phyloP scores from a whole-genome alignment of 345 rosid genomes.

The Populus simonii region DNA sequence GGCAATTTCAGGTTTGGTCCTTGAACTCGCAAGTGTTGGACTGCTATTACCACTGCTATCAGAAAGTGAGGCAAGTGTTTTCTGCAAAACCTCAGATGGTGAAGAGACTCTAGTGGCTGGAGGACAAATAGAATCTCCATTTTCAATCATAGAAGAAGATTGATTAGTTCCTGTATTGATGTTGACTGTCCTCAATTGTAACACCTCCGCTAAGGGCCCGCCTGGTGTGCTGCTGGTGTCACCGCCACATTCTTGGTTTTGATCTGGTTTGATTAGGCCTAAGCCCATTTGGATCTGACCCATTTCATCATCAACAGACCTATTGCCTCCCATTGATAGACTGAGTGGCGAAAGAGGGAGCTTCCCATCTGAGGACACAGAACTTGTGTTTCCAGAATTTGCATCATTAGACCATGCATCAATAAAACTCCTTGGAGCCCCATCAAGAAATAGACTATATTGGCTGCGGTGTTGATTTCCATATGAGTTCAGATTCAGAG shows the following conservation, averaged over 20 bases:
- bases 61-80: slow-evolving; percentile 47
- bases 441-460: slow-evolving; percentile 17
- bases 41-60: slow-evolving; percentile 61
- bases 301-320: slow-evolving; percentile 33
- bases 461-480: slow-evolving; percentile 12
- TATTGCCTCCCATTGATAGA: slow-evolving; percentile 51
- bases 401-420: slow-evolving; percentile 55
- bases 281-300: slow-evolving; percentile 40
- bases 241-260: slow-evolving; percentile 22
- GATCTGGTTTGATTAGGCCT: slow-evolving; percentile 28
- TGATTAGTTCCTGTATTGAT: slow-evolving; percentile 5
- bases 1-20: slow-evolving; percentile 34
- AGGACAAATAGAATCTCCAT: slow-evolving; percentile 29
- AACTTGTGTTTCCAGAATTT: slow-evolving; percentile 24
- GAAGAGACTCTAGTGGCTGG: slow-evolving; percentile 41
- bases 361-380: slow-evolving; percentile 37
- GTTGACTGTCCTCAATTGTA: slow-evolving; percentile 34
- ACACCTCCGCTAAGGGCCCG: slow-evolving; percentile 75
- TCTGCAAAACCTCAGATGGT: slow-evolving; percentile 57
- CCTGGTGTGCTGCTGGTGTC: slow-evolving; percentile 39
- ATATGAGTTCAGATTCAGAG: slow-evolving; percentile 25
- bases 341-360: slow-evolving; percentile 44
- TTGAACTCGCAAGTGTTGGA: slow-evolving; percentile 33
- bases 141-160: slow-evolving; percentile 19
- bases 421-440: slow-evolving; percentile 41